phyloP scores from a whole-genome alignment of 768 basidiomycete genomes.

The Russula sp. region DNA sequence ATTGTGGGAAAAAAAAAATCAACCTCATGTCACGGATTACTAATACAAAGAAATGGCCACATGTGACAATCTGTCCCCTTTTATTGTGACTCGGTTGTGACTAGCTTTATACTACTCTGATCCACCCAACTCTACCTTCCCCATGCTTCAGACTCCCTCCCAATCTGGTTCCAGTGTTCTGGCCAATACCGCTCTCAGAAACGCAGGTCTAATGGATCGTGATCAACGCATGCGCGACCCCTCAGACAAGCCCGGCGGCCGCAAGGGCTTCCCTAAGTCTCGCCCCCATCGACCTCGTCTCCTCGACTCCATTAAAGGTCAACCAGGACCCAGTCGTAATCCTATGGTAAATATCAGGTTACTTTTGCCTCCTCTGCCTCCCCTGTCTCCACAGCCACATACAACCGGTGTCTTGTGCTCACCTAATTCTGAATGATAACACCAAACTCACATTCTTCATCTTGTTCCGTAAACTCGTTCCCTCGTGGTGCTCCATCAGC shows the following conservation, averaged over 20 bases:
- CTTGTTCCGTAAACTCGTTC: constrained; percentile 35
- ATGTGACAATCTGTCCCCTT: background rate
- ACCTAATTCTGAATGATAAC: constrained; percentile 29
- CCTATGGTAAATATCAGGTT: constrained; percentile 64
- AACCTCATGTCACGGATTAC: constrained; percentile 16
- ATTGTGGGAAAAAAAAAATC: constrained; percentile 22
- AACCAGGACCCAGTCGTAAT: constrained; percentile 42
- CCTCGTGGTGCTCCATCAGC: constrained; percentile 33
- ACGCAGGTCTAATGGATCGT: constrained; percentile 69
- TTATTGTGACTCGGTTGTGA: constrained; percentile 17
- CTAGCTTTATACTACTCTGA: background rate
- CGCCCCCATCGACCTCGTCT: constrained; percentile 55
- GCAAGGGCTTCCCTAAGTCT: constrained; percentile 60
- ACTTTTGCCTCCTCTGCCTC: constrained; percentile 28
- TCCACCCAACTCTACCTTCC: constrained; percentile 12
- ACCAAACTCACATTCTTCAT: constrained; percentile 38
- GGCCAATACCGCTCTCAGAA: constrained; percentile 56
- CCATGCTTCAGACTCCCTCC: constrained; percentile 58
- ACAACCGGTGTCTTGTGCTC: constrained; percentile 24
- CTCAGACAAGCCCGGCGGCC: constrained; percentile 62
- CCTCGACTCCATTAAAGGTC: constrained; percentile 51
- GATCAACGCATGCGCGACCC: constrained; percentile 72
- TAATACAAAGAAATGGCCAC: constrained; percentile 10
- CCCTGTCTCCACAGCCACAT: constrained; percentile 19
- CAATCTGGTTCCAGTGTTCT: constrained; percentile 54